These are phyloP conservation scores for Pterulicium gracile DNA, from an alignment of 1,284 basidiomycete genomes.

Conservation along the genomic window DNA sequence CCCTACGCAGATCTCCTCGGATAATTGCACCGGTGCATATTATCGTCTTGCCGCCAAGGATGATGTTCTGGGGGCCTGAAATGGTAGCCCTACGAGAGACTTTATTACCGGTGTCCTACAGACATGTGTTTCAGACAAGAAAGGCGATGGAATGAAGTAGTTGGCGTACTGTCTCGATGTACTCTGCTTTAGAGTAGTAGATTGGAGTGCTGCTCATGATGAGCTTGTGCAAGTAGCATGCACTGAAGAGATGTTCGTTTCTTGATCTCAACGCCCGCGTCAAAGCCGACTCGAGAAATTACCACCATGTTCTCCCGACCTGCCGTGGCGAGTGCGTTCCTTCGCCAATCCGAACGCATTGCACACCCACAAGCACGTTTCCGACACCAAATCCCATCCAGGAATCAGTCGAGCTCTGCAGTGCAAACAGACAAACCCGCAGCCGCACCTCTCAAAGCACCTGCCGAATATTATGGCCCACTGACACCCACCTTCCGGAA, in stretches of 20 bases:
- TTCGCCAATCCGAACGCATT: no score
- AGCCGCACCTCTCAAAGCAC: no score
- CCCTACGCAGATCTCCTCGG: conserved; percentile 78
- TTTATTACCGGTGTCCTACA: conserved; percentile 78
- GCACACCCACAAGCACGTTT: no score
- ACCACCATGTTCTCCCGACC: no score
- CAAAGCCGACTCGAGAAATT: no score
- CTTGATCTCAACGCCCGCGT: no score
- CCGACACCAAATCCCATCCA: no score
- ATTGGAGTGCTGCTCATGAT: conserved; percentile 59
- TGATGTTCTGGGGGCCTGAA: conserved; percentile 91
- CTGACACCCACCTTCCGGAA: conserved; percentile 61
- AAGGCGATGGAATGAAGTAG: conserved; percentile 1
- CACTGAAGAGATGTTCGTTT: no score
- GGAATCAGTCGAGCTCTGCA: no score
- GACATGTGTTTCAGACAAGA: not conserved
- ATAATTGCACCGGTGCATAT: conserved; percentile 85
- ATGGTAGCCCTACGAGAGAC: conserved; percentile 92
- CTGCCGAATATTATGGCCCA: conserved; percentile 47
- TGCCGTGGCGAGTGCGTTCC: no score
- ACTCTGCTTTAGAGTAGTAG: conserved; percentile 67
- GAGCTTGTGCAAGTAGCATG: conserved; percentile 5
- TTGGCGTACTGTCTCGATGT: conserved; percentile 64
- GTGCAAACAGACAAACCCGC: no score
- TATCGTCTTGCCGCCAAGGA: conserved; percentile 94